These are phyloP conservation scores for Aspergillus awamori DNA, from an alignment of 2,329 filamentous ascomycete species.

Conservation along the genomic window DNA sequence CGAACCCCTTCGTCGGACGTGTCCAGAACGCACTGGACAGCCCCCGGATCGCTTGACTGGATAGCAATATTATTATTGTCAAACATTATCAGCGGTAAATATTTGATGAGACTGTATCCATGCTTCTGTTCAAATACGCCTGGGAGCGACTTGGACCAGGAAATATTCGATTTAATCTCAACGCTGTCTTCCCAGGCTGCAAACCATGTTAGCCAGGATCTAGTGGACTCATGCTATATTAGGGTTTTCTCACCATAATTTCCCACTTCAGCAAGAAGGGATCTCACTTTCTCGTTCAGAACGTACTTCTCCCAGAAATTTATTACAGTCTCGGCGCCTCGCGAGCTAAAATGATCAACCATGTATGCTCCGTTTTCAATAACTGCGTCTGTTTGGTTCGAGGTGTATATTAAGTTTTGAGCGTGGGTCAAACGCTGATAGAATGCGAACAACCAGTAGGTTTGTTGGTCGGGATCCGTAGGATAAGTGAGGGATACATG, in stretches of 20 bases:
- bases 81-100: conserved; percentile 32
- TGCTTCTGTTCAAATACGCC: conserved; percentile 31
- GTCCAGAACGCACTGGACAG: conserved; percentile 13
- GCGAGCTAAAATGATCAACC: conserved; percentile 45
- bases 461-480: no score
- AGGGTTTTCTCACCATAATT: conserved; percentile 30
- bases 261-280: conserved; percentile 37
- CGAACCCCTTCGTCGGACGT: conserved; percentile 11
- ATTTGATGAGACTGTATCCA: conserved; percentile 37
- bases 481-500: no score
- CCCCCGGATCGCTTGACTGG: conserved; percentile 9
- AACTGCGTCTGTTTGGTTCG: background rate
- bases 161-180: conserved; percentile 36
- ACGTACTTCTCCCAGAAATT: conserved; percentile 47
- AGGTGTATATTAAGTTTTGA: background rate
- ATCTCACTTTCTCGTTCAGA: conserved; percentile 30
- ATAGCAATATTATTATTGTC: conserved; percentile 16
- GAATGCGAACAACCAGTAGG: conserved; percentile 5
- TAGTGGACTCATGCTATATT: background rate
- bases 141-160: conserved; percentile 39
- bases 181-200: conserved; percentile 21
- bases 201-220: no score
- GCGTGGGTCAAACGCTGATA: conserved; percentile 1
- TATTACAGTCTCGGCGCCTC: conserved; percentile 39
- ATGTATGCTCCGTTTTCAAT: conserved; percentile 42